Base-by-base conservation (phyloP, 495 filamentous ascomycete genomes). In the Penicillium paxilli region DNA sequence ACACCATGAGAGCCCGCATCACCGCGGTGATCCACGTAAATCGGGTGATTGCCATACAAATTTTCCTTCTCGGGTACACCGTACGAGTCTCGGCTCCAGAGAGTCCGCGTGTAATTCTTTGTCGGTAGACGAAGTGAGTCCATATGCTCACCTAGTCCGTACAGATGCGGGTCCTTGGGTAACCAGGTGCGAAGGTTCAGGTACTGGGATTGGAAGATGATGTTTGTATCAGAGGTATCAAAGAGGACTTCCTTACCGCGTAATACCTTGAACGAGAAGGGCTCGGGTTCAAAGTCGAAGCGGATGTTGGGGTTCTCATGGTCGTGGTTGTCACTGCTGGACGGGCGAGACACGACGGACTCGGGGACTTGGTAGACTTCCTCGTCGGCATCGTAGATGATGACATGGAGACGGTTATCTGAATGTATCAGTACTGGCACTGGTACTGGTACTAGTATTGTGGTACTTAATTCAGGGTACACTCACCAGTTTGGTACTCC, bases 201-300 rank as follows among this genome's bases (percentile, higher is more conserved):
- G 60, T 89, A 94, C 65, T 93, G 89, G 11, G 80, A 83, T 69
- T 96, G 86, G 63, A 93, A 96, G 26, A 95, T 70, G 30, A 95
- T 75, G 28, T 74, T 72, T 4, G 83, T 83, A 1, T 78, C 87
- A 3, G 86, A 84, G 5, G 88, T 88, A 58, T 92, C 85, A 58
- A 96, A 95, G 5, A 96, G 73, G n/a, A 87, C 82, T 61, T 95
- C 88, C 2, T 81, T 77, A 22, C 81, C 64, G 67, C 77, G 51
- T 3, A 75, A 71, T n/a, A 96, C 83, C 8, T 78, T 77, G 69
- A 95, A 95, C 16, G 83, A 85, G 71, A 96, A 96, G 2, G 91
- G 90, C 28, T 79, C 80, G 46, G 80, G 72, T 30, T 76, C 73
- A 58, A 85, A 85, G 60, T 81, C 73, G 60, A 94, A 93, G 49